A percentile compares a stretch with the other conserved stretches of the same genome.
These are phyloP conservation scores for Cystofilobasidium ferigula DNA, from an alignment of 768 basidiomycete species.

Conservation along the genomic window DNA sequence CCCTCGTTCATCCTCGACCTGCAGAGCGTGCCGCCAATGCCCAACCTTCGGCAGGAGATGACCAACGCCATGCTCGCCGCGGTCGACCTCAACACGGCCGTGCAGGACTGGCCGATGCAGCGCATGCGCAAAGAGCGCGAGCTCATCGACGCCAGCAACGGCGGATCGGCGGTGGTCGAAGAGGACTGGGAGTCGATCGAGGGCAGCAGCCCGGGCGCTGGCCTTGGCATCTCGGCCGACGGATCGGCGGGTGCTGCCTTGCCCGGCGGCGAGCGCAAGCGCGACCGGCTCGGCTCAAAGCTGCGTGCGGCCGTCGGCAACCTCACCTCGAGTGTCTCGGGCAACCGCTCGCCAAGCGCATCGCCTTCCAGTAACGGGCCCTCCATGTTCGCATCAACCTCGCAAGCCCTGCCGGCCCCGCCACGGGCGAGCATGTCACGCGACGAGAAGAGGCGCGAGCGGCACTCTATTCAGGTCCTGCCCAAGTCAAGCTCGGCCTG, in stretches of 20 bases:
- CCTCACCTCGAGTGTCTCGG: background rate
- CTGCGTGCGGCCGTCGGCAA: conserved; percentile 16
- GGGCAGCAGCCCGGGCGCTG: background rate
- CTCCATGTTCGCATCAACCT: background rate
- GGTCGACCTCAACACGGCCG: conserved; percentile 14
- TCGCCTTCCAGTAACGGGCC: background rate
- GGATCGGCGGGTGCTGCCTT: background rate
- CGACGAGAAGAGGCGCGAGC: conserved; percentile 7
- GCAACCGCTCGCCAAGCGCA: background rate
- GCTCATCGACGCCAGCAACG: background rate
- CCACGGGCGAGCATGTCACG: background rate
- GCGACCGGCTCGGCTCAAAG: conserved; percentile 21
- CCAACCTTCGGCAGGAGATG: conserved; percentile 2
- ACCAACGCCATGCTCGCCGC: conserved; percentile 9
- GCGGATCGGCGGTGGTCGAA: background rate
- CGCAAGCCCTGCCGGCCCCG: background rate
- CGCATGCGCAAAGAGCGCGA: background rate
- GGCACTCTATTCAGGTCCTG: conserved; percentile 23
- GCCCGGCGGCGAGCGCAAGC: conserved; percentile 15
- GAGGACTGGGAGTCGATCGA: conserved; percentile 17
- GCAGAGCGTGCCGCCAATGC: conserved; percentile 3
- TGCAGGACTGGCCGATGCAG: conserved; percentile 9
- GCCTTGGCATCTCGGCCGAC: background rate
- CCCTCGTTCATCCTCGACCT: conserved; percentile 19
- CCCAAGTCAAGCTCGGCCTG: conserved; percentile 17